A percentile compares a stretch with the other conserved stretches of the same genome.
Evolutionary conservation across 768 basidiomycete species (phyloP).

Genomic region (Lentinus brumalis): DNA sequence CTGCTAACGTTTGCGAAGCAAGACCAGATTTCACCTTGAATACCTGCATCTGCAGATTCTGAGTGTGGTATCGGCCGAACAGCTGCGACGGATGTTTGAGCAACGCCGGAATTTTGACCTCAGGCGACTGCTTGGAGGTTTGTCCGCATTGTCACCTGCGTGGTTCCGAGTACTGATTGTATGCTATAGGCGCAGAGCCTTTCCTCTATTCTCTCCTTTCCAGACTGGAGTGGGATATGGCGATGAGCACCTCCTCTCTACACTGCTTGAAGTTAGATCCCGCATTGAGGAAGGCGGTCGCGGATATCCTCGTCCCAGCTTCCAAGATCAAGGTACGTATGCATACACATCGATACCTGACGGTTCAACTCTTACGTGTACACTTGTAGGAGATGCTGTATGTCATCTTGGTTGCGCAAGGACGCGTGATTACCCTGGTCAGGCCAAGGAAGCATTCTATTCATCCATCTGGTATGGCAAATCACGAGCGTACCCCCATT

Average conservation of each 20-base stretch:
- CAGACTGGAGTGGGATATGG: slow-evolving; percentile 76
- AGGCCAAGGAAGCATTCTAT: slow-evolving; percentile 93
- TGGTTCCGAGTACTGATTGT: background rate
- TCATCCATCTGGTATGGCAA: slow-evolving; percentile 76
- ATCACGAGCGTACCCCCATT: background rate
- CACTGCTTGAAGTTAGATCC: slow-evolving; percentile 80
- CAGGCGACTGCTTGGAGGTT: slow-evolving; percentile 65
- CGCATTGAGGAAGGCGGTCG: slow-evolving; percentile 68
- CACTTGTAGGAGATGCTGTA: slow-evolving; percentile 80
- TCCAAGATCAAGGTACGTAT: slow-evolving; percentile 72
- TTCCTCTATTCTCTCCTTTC: slow-evolving; percentile 74
- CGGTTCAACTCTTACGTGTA: background rate
- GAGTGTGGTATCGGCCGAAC: slow-evolving; percentile 83
- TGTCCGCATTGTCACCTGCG: background rate
- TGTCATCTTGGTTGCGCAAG: slow-evolving; percentile 79
- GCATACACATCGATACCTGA: background rate
- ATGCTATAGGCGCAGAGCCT: slow-evolving; percentile 70
- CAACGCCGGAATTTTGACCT: slow-evolving; percentile 91
- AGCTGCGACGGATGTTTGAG: slow-evolving; percentile 85
- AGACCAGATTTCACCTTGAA: slow-evolving; percentile 93
- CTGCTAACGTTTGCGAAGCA: slow-evolving; percentile 53
- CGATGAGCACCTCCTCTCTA: slow-evolving; percentile 79
- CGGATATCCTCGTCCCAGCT: slow-evolving; percentile 77
- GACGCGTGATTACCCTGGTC: slow-evolving; percentile 81
- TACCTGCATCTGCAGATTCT: slow-evolving; percentile 93